Evolutionary conservation across 257 asterid species (phyloP).

Genomic region (Rhazya stricta): DNA sequence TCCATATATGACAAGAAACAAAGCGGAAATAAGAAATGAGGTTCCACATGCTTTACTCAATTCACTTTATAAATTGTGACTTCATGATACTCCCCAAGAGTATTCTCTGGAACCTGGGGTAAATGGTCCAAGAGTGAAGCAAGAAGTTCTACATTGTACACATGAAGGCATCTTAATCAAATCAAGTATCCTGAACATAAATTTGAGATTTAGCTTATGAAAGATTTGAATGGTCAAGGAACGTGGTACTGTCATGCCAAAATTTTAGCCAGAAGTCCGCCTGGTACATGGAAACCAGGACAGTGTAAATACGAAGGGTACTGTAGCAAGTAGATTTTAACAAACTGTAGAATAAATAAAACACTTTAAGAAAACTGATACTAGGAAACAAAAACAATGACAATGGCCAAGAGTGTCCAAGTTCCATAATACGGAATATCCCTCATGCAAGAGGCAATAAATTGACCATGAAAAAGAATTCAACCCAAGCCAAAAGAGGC

Average conservation of each 20-base stretch:
- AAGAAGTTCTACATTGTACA: neutral
- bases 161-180: neutral
- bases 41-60: neutral
- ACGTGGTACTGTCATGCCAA: neutral
- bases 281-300: neutral
- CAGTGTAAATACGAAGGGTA: neutral
- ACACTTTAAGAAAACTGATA: neutral
- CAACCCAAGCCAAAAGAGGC: neutral
- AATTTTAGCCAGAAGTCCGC: neutral
- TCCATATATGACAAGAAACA: conserved; percentile 3
- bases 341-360: neutral
- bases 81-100: neutral
- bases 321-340: neutral
- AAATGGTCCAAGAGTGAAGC: neutral
- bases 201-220: neutral
- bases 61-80: neutral
- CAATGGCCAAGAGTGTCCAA: neutral
- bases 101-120: neutral
- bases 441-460: neutral
- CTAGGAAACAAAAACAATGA: neutral
- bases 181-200: neutral
- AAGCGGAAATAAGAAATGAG: conserved; percentile 4
- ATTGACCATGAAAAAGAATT: neutral
- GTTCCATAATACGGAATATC: neutral
- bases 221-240: neutral